phyloP scores from a whole-genome alignment of 345 rosid species.

The Aurinia saxatilis region DNA sequence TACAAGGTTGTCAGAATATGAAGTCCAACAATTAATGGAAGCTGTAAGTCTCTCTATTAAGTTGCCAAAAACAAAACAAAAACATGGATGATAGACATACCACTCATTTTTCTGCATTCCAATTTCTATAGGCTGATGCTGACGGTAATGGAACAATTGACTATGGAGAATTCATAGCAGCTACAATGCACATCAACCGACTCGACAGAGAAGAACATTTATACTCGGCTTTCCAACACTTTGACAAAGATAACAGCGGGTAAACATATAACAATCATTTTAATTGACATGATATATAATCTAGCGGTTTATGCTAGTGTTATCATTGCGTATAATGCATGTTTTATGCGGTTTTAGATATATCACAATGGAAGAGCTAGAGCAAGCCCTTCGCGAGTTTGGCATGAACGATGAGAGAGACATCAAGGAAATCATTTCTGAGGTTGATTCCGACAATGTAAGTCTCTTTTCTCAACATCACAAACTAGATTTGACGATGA shows the following conservation, averaged over 20 bases:
- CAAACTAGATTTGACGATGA: neutral
- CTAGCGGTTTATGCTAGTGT: too few relatives aligned
- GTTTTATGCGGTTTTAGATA: conserved; percentile 19
- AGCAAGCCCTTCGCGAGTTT: conserved; percentile 74
- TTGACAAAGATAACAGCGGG: conserved; percentile 88
- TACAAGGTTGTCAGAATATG: conserved; percentile 72
- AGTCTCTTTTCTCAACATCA: conserved; percentile 10
- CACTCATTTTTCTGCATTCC: neutral
- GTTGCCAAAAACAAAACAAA: neutral
- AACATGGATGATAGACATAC: neutral
- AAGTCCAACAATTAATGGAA: conserved; percentile 87
- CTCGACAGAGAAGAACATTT: conserved; percentile 76
- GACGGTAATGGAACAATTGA: conserved; percentile 80
- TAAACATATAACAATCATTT: conserved; percentile 9
- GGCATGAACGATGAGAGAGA: conserved; percentile 79
- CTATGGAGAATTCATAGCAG: conserved; percentile 73
- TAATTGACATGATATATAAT: too few relatives aligned
- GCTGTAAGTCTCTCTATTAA: conserved; percentile 50
- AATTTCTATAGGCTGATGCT: conserved; percentile 63
- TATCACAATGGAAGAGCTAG: conserved; percentile 86
- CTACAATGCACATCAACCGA: conserved; percentile 76
- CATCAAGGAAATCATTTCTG: conserved; percentile 69
- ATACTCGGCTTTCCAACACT: conserved; percentile 75
- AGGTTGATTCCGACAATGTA: conserved; percentile 78
- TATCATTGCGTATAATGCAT: too few relatives aligned